Conservation (phyloP, 2,329 filamentous ascomycete species). For the Coniochaeta pulveracea region DNA sequence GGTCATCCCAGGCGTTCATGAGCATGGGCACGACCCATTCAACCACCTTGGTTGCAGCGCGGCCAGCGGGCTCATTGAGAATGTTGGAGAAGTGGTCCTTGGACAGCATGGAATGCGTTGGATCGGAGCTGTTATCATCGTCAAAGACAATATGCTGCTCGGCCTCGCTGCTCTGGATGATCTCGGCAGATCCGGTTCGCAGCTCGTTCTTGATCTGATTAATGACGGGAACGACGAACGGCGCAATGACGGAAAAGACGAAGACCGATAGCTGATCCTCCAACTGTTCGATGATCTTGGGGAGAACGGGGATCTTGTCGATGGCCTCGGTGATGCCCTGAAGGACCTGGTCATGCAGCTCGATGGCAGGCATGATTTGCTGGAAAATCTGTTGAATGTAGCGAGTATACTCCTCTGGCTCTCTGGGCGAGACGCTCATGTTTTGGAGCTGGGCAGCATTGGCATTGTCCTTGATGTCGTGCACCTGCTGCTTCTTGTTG, state of each 20-base stretch:
- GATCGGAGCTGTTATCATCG: constrained; percentile 65
- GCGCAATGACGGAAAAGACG: constrained; percentile 84
- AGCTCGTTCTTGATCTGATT: constrained; percentile 80
- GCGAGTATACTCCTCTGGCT: constrained; percentile 75
- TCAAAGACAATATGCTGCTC: constrained; percentile 83
- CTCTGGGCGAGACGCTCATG: constrained; percentile 60
- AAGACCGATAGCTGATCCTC: constrained; percentile 82
- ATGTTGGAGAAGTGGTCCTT: constrained; percentile 92
- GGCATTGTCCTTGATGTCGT: constrained; percentile 70
- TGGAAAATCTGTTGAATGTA: constrained; percentile 63
- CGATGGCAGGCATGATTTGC: constrained; percentile 79
- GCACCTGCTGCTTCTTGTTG: constrained; percentile 63
- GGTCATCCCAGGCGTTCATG: constrained; percentile 79
- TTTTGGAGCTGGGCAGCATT: constrained; percentile 65
- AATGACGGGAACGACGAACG: constrained; percentile 78
- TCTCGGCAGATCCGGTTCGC: constrained; percentile 72
- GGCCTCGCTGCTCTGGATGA: constrained; percentile 73
- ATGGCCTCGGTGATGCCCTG: constrained; percentile 67
- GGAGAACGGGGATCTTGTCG: constrained; percentile 75
- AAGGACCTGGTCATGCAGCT: constrained; percentile 86
- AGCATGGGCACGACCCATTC: constrained; percentile 83
- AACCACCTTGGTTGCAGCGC: constrained; percentile 66
- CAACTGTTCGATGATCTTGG: constrained; percentile 74
- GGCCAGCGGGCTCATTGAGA: constrained; percentile 80
- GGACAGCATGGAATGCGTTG: constrained; percentile 90